Base-by-base conservation (phyloP, 2,329 filamentous ascomycete species). In the Penicillium sp. region DNA sequence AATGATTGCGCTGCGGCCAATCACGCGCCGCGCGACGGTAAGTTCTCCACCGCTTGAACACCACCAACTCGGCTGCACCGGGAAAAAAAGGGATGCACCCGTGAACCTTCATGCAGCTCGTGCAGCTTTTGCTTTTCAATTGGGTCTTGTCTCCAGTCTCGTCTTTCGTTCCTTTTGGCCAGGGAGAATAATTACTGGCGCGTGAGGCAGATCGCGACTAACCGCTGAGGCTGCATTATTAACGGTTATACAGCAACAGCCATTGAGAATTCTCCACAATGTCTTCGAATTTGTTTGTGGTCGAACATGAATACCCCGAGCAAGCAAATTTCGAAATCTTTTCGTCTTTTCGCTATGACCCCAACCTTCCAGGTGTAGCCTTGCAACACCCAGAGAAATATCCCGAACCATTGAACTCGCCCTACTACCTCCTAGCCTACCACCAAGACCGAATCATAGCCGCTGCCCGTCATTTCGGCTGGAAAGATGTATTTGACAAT, bases 381-480 rank as follows among this genome's bases (percentile, higher is more conserved):
- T 60, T 61, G 23, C 69, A 66, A 54, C 68, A 62, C 45, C 58
- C 66, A 67, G 66, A 70, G 25, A 64, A 60, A 56, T 73, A 80
- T 35, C 74, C 78, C 10, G 57, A 66, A 58, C 73, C 74, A 54
- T 65, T 68, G 33, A 72, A 70, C 7, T 90, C 86, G 9, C 84
- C 88, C 0, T 87, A 91, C 65, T 96, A 96, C 73, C 91, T 96
- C 82, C 83, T 95, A 16, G 81, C 86, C 57, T 88, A 88, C 64
- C 92, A 96, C 72, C 85, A 86, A 46, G 89, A 93, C 70, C 88
- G 92, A 53, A 83, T 96, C 70, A 79, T 92, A n/a, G 82, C 79
- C 67, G 79, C 82, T 44, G 80, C 82, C 25, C 69, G 77, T 60
- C 75, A 81, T 62, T 81, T 84, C 64, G 69, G 77, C 44, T 84